Percentiles rank a stretch among this genome's conserved stretches.
Evolutionary conservation across 805 yeast genomes (phyloP).

Genomic region (Candida fluviatilis): DNA sequence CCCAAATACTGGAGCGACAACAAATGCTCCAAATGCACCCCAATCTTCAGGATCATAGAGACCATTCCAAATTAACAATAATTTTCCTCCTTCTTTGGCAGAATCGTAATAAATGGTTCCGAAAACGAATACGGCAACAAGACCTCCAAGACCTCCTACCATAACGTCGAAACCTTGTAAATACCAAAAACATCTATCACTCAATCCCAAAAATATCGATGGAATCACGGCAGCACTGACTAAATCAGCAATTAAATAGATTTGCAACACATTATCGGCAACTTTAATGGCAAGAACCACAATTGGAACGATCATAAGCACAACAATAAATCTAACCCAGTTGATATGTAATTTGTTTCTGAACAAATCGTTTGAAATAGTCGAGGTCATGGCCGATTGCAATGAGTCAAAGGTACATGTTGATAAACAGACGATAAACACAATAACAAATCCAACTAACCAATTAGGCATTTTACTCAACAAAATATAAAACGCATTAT

Average conservation of each 20-base stretch:
- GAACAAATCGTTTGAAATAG: constrained; percentile 85
- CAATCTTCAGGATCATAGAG: constrained; percentile 74
- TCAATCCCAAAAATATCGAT: constrained; percentile 73
- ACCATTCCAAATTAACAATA: constrained; percentile 76
- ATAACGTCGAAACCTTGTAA: constrained; percentile 77
- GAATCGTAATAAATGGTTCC: constrained; percentile 75
- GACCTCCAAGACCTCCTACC: constrained; percentile 79
- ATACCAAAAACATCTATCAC: constrained; percentile 56
- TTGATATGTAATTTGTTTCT: constrained; percentile 69
- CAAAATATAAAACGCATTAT: constrained; percentile 68
- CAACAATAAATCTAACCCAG: constrained; percentile 67
- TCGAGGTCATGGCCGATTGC: constrained; percentile 84
- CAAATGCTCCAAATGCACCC: constrained; percentile 95
- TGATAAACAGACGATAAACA: constrained; percentile 68
- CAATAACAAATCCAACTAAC: constrained; percentile 79
- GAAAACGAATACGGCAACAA: constrained; percentile 73
- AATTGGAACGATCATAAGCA: constrained; percentile 79
- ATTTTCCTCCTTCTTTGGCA: constrained; percentile 73
- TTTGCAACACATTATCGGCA: constrained; percentile 79
- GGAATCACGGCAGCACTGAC: constrained; percentile 87
- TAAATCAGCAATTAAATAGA: constrained; percentile 86
- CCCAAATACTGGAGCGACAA: constrained; percentile 83
- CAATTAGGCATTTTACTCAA: constrained; percentile 74
- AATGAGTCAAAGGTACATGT: constrained; percentile 88
- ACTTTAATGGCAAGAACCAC: constrained; percentile 78